Evolutionary conservation across 345 rosid genomes (phyloP), one percentile per base, ranked within the genome.

Genomic region (Eucalyptus paniculata): DNA sequence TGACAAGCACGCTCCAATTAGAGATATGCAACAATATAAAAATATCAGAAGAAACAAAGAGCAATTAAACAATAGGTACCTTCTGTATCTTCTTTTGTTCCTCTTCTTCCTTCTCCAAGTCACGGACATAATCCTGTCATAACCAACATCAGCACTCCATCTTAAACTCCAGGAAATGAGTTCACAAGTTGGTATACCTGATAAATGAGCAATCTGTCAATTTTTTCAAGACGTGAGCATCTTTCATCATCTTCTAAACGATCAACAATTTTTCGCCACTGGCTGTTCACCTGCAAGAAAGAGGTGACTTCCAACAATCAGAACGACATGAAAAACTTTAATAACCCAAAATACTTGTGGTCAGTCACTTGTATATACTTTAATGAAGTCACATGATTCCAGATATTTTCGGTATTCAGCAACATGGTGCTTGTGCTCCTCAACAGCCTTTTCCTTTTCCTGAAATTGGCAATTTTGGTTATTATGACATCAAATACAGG

Each of bases 191-290:
- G 47, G 24, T 77, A 67, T 92, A 95, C 98, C 96, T 96, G 97
- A 90, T 93, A 98, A 90, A 95, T 90, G 87, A 96, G 95, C 91
- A 98, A 91, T 81, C 99, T 97, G 80, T 98, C 99, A 88, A 97
- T 93, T 89, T 98, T 98, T 91, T 96, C 99, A 91, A 98, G 98
- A 86, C 94, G 90, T 88, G 92, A 93, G 92, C 96, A 96, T 93
- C 97, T 96, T 92, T 98, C 99, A 89, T 98, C 99, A 92, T 95
- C 98, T 92, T 97, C 99, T 89, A 97, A 92, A 88, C 96, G 96
- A 90, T 96, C 99, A 90, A 96, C 96, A 92, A 98, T 91, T 93
- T 96, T 98, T 80, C 98, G 95, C 99, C 99, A 98, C 90, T 92
- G 99, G 94, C 95, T 94, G 93, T 91, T 93, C 82, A 93, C 98